Percentiles rank a stretch among this genome's conserved stretches.
Conservation (phyloP, 805 yeast species). For the Millerozyma acaciae region DNA sequence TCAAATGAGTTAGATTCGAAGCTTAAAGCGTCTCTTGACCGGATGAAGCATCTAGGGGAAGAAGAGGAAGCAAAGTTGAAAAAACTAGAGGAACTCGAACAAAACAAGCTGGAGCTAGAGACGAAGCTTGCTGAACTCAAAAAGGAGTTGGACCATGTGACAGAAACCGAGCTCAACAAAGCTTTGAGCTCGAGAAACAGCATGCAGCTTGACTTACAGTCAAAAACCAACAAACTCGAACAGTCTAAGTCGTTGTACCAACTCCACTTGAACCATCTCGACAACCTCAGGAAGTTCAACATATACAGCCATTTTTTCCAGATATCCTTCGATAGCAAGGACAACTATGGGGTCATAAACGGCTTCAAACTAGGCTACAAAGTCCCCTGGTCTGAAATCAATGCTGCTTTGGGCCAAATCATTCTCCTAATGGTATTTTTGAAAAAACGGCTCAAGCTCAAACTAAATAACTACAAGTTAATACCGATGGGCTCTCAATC, state of each 20-base stretch:
- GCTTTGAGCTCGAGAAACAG: conserved; percentile 50
- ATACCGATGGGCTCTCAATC: conserved; percentile 86
- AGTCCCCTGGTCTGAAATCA: conserved; percentile 87
- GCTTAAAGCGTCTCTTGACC: conserved; percentile 42
- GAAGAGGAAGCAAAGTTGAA: conserved; percentile 31
- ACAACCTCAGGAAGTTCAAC: conserved; percentile 68
- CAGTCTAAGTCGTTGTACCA: conserved; percentile 62
- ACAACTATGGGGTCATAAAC: conserved; percentile 83
- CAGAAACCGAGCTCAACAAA: conserved; percentile 43
- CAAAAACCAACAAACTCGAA: conserved; percentile 53
- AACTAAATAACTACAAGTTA: conserved; percentile 56
- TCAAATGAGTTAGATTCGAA: conserved; percentile 27
- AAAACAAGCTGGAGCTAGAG: conserved; percentile 42
- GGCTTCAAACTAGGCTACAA: conserved; percentile 74
- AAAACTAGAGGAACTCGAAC: conserved; percentile 37
- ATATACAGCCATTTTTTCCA: conserved; percentile 80
- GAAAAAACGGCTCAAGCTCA: conserved; percentile 50
- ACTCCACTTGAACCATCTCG: conserved; percentile 59
- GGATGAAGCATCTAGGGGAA: conserved; percentile 41
- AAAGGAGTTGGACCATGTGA: conserved; percentile 26
- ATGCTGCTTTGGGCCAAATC: conserved; percentile 87
- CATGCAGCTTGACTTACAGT: conserved; percentile 49
- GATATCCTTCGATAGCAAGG: conserved; percentile 66
- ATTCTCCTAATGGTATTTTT: conserved; percentile 67
- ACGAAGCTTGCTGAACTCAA: conserved; percentile 45